Conservation (phyloP, 2,329 filamentous ascomycete genomes). For the Ophiostoma himal-ulmi region DNA sequence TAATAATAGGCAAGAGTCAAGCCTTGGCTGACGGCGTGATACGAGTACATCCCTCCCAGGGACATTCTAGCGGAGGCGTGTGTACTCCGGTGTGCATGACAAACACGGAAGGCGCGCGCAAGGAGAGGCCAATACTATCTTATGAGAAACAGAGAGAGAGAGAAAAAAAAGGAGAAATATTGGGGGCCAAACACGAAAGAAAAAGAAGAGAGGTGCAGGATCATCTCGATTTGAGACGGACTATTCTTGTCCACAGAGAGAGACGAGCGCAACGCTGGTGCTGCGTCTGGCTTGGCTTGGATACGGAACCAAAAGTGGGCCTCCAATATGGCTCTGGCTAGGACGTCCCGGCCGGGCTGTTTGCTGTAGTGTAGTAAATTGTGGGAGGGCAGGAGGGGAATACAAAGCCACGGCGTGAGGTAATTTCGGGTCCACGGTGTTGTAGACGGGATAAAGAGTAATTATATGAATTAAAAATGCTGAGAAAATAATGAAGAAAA, state of each 20-base stretch:
- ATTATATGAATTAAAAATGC: not conserved
- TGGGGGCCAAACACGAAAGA: not conserved
- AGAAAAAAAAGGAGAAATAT: not conserved
- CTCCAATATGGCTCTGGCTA: slow-evolving; percentile 14
- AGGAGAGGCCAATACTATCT: not conserved
- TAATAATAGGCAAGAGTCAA: not conserved
- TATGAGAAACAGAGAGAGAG: not conserved
- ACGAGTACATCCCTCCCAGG: not conserved
- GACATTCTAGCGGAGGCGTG: not conserved
- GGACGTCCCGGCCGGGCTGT: slow-evolving; percentile 19
- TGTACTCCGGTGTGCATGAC: slow-evolving; percentile 2
- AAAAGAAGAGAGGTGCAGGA: not conserved
- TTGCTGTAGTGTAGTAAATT: not conserved
- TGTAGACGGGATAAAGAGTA: not conserved
- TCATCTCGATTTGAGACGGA: not conserved
- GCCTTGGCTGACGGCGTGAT: slow-evolving; percentile 10
- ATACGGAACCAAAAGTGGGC: slow-evolving; percentile 22
- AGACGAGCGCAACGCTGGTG: slow-evolving; percentile 9
- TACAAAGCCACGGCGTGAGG: slow-evolving; percentile 5
- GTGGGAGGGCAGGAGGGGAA: not conserved
- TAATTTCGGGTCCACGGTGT: not conserved
- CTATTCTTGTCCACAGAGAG: not conserved
- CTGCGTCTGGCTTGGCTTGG: slow-evolving; percentile 18
- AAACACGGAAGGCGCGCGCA: slow-evolving; percentile 3
- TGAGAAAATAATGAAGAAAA: not conserved